Percentiles rank a stretch among this genome's conserved stretches.
Conservation (phyloP, 2,329 filamentous ascomycete genomes). For the Chalara sp. region DNA sequence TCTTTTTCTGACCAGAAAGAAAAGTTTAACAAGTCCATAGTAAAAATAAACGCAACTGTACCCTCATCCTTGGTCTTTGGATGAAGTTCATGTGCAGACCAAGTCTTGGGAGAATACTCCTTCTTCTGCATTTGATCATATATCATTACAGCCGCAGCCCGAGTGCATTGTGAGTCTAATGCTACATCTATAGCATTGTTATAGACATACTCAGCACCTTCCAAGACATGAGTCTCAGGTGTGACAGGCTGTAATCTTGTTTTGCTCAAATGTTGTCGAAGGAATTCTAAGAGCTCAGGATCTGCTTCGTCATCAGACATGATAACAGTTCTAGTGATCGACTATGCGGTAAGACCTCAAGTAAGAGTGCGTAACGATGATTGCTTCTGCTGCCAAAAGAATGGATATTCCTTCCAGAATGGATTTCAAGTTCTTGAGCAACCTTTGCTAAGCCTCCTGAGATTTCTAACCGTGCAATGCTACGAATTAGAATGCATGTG, state of each 20-base stretch:
- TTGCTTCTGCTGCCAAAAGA: too few relatives aligned
- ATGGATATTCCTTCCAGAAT: too few relatives aligned
- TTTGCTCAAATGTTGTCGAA: constrained; percentile 71
- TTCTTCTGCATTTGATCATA: constrained; percentile 77
- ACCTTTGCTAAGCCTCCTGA: too few relatives aligned
- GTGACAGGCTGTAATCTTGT: constrained; percentile 44
- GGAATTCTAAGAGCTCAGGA: constrained; percentile 76
- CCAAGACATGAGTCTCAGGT: constrained; percentile 74
- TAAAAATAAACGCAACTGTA: constrained; percentile 89
- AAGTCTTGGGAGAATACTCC: constrained; percentile 75
- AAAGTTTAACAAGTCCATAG: constrained; percentile 95
- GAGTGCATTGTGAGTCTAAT: constrained; percentile 75
- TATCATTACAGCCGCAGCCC: constrained; percentile 73
- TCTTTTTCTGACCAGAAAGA: constrained; percentile 81
- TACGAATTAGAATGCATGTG: too few relatives aligned
- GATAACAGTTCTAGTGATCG: constrained; percentile 10
- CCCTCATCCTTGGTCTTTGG: constrained; percentile 73
- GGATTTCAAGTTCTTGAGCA: too few relatives aligned
- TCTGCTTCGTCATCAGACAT: constrained; percentile 95
- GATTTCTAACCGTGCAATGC: too few relatives aligned
- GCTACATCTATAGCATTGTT: constrained; percentile 92
- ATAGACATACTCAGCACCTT: constrained; percentile 78
- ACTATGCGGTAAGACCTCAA: too few relatives aligned
- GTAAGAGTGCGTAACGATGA: too few relatives aligned
- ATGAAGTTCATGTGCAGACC: constrained; percentile 85